Evolutionary conservation across 345 rosid species (phyloP), one percentile per base, ranked within the genome.

Genomic region (Brassica rapa): DNA sequence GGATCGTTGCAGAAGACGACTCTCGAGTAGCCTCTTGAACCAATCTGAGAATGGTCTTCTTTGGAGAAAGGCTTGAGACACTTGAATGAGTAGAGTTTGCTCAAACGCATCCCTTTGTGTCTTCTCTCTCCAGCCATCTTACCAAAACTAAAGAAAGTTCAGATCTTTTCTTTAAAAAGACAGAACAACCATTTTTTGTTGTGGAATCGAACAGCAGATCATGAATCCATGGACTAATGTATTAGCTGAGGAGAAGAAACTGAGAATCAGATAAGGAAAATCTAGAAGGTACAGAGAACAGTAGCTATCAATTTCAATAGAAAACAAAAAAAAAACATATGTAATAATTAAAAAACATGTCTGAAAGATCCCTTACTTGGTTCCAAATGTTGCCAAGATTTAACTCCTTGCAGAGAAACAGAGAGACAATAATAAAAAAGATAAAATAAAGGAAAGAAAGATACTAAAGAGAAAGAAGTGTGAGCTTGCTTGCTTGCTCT

Each of bases 1-100:
- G 91, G 93, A 4, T 92, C 93, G 82, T 94, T 94, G 85, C 97
- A 94, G 75, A 86, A 82, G 73, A 94, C 98, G 70, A 85, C 87
- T 84, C 98, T 91, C 1, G 91, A 91, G 87, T 89, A 88, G 62
- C 93, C 97, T 67, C 62, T 88, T 78, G 86, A 80, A 43, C 95
- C 97, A 66, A 90, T 86, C 56, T 83, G 91, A 66, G 78, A 75
- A 82, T 91, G 89, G 49, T 83, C 87, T 6, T 87, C 86, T 61
- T 70, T 75, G 49, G 78, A 66, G 0, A 73, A 75, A 9, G 84
- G 73, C 65, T 80, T 84, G 35, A 74, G 84, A 79, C 98, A 94
- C 3, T 82, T 83, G 55, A 92, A 92, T 0, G 97, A 84, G 62
- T 84, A 88, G 12, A 92, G 76, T 74, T 90, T 87, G 78, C 92